phyloP scores from a whole-genome alignment of 345 rosid genomes.

The Brassica carinata region DNA sequence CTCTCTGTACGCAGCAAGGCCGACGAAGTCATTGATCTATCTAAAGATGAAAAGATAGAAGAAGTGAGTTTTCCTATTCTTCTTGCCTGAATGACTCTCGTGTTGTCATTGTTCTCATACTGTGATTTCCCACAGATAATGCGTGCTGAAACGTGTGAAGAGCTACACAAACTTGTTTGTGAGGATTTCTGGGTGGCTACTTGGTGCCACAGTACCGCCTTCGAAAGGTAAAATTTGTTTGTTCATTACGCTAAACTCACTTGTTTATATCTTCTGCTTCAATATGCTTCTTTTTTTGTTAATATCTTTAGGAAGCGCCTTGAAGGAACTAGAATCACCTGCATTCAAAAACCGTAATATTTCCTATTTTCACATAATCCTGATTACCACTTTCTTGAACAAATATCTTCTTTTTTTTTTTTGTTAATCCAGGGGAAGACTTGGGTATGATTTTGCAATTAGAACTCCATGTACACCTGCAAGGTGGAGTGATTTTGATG shows the following conservation, averaged over 20 bases:
- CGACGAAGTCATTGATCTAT: conserved; percentile 62
- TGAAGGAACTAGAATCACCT: conserved; percentile 93
- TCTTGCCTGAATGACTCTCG: conserved; percentile 18
- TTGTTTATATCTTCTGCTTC: conserved; percentile 8
- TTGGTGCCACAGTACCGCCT: conserved; percentile 80
- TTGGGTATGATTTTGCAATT: conserved; percentile 81
- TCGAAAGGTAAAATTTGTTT: conserved; percentile 62
- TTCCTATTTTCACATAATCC: background rate
- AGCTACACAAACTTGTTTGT: conserved; percentile 76
- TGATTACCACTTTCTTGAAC: background rate
- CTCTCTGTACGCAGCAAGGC: conserved; percentile 62
- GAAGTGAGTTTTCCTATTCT: conserved; percentile 52
- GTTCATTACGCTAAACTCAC: conserved; percentile 12
- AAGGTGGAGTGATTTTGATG: conserved; percentile 89
- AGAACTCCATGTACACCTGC: conserved; percentile 91
- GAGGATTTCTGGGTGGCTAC: conserved; percentile 99
- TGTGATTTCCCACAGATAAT: conserved; percentile 50
- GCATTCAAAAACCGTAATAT: conserved; percentile 54
- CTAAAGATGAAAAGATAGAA: conserved; percentile 66
- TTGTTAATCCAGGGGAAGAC: conserved; percentile 52
- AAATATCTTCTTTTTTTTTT: background rate
- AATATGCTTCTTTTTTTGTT: conserved; percentile 28
- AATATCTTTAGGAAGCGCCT: conserved; percentile 73
- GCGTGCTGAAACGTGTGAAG: conserved; percentile 72
- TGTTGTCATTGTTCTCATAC: conserved; percentile 15